Base-by-base conservation (phyloP, 1,284 basidiomycete species). In the Acaromyces ingoldii region DNA sequence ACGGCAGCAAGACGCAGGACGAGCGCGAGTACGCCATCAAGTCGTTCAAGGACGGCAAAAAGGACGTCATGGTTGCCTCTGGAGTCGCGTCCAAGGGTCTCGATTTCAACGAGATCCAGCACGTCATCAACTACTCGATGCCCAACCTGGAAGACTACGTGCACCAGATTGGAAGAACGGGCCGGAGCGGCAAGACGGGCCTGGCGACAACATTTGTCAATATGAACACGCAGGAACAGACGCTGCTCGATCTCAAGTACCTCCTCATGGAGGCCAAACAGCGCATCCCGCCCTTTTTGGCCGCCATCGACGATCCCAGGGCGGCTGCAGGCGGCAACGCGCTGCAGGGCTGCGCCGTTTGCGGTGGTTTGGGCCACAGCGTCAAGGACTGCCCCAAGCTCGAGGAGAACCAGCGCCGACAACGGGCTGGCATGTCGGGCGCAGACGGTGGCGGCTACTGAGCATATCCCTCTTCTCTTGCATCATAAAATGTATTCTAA, bases 171-270 rank as follows among this genome's bases (percentile, higher is more conserved):
- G 95, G 95, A 22, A 87, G 95, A 63, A 99, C 95, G 1, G 95
- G 95, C 50, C 85, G 95, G 62, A 91, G 88, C 58, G 95, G 95
- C 22, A 97, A 96, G 76, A 98, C 93, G 1, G 95, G 95, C 58
- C 91, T 97, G 50, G 95, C 95, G n/a, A 98, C 95, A 21, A 95
- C 95, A n/a, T 98, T 99, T 76, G 90, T 98, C 53, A 98, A 98
- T 75, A 91, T 92, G 85, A 89, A 89, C 70, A 95, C 92, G 2
- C 82, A 87, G 0, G 92, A 98, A 74, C 92, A 96, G 78, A 98
- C 93, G 0, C 78, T 98, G 42, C 78, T 98, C 57, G 95, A 99
- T 81, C 80, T 98, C 60, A 99, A 98, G 78, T 98, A 98, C 73
- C 78, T 99, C 45, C 79, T 98, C 47, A 87, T 95, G 81, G 95